Conservation (phyloP, 768 basidiomycete species). For the Suillus americanus region DNA sequence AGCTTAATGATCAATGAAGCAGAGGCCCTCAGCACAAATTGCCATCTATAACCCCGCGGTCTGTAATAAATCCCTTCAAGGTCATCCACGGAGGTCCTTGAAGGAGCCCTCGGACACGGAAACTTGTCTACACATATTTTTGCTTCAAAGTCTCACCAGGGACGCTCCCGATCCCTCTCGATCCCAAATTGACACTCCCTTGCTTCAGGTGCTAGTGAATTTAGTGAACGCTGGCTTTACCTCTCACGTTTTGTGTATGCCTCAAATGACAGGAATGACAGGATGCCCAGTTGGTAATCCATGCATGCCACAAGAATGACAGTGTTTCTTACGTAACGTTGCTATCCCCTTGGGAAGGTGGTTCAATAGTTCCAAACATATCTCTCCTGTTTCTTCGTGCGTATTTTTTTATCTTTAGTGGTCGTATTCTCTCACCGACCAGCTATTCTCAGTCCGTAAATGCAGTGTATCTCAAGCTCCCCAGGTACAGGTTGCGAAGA, state of each 20-base stretch:
- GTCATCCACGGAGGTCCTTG: background rate
- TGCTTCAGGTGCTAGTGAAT: background rate
- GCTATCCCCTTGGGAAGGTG: background rate
- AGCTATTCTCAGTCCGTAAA: background rate
- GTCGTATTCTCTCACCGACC: constrained; percentile 1
- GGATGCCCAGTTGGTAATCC: too few relatives aligned
- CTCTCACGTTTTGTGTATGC: background rate
- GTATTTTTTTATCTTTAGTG: background rate
- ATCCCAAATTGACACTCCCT: background rate
- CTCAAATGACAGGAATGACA: background rate
- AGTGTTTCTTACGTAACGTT: background rate
- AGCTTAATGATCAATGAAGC: background rate
- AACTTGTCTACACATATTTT: background rate
- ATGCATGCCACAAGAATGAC: background rate
- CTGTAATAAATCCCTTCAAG: background rate
- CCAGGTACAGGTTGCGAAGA: background rate
- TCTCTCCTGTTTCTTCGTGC: background rate
- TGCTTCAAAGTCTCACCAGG: background rate
- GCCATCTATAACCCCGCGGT: background rate
- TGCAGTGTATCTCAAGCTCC: background rate
- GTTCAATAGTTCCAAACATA: background rate
- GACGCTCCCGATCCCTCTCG: background rate
- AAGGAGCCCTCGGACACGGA: background rate
- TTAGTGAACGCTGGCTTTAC: background rate
- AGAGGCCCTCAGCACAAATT: background rate